Evolutionary conservation across 169 alveolate species (phyloP).

Genomic region (Eimeria falciformis): DNA sequence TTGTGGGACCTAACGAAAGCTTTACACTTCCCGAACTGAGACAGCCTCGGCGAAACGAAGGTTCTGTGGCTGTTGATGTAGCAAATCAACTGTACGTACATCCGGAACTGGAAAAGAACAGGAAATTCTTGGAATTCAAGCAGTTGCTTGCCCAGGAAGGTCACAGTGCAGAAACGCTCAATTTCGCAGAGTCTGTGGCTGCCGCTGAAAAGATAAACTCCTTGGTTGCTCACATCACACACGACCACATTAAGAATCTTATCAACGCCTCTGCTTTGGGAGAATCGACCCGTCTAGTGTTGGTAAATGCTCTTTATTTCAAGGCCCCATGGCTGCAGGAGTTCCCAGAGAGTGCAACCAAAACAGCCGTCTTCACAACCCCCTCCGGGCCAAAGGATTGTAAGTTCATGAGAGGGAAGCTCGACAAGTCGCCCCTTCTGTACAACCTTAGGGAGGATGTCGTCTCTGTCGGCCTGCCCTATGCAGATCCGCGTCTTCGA

Average conservation of each 20-base stretch:
- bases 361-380: constrained; percentile 33
- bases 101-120: constrained; percentile 29
- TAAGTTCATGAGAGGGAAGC: constrained; percentile 43
- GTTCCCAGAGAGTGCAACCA: constrained; percentile 21
- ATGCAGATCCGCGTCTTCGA: constrained; percentile 28
- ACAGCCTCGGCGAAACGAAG: constrained; percentile 24
- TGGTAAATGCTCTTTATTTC: constrained; percentile 70
- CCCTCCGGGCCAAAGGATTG: constrained; percentile 34
- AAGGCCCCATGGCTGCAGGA: constrained; percentile 55
- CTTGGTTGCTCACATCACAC: constrained; percentile 46
- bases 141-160: constrained; percentile 12
- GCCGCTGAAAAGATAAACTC: constrained; percentile 66
- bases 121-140: constrained; percentile 37
- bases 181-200: constrained; percentile 19
- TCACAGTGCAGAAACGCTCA: constrained; percentile 25
- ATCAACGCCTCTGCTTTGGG: constrained; percentile 8
- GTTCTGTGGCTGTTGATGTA: constrained; percentile 34
- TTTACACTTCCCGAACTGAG: constrained; percentile 39
- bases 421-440: constrained; percentile 53
- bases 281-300: constrained; percentile 65
- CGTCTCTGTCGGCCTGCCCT: constrained; percentile 61
- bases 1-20: constrained; percentile 42
- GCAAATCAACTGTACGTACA: constrained; percentile 71
- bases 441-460: background rate
- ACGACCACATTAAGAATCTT: constrained; percentile 59